Conservation (phyloP, 257 asterid genomes). For the Solanum chilense region DNA sequence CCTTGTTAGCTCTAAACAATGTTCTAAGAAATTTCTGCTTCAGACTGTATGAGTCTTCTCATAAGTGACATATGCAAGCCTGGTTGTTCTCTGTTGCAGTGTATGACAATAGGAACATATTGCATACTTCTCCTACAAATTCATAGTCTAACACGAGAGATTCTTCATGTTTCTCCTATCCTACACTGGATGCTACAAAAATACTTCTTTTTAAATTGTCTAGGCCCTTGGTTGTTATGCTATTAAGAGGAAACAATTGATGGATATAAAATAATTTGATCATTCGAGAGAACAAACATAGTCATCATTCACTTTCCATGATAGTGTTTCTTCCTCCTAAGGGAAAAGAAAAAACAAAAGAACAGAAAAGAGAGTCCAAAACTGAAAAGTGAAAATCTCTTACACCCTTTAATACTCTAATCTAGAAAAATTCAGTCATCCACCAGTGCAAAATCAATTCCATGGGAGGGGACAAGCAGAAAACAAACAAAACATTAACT, state of each 20-base stretch:
- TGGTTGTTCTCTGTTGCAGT: background rate
- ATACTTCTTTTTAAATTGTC: background rate
- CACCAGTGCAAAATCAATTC: background rate
- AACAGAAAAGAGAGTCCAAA: background rate
- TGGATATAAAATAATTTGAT: background rate
- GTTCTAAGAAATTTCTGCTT: background rate
- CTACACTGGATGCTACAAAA: background rate
- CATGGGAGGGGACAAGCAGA: background rate
- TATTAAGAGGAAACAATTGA: background rate
- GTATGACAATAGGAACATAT: background rate
- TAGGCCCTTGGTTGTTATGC: background rate
- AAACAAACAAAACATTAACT: background rate
- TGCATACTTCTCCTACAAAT: background rate
- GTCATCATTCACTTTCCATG: background rate
- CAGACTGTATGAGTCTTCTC: background rate
- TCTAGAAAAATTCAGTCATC: background rate
- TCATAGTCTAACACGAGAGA: background rate
- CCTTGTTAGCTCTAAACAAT: background rate
- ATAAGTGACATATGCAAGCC: background rate
- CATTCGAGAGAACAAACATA: background rate
- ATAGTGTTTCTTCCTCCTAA: background rate
- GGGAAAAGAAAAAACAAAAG: background rate
- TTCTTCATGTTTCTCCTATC: background rate
- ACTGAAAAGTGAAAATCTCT: background rate
- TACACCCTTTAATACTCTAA: background rate